Evolutionary conservation across 2,329 filamentous ascomycete species (phyloP), one percentile per base, ranked within the genome.

Genomic region (Sodiomyces alkalinus): DNA sequence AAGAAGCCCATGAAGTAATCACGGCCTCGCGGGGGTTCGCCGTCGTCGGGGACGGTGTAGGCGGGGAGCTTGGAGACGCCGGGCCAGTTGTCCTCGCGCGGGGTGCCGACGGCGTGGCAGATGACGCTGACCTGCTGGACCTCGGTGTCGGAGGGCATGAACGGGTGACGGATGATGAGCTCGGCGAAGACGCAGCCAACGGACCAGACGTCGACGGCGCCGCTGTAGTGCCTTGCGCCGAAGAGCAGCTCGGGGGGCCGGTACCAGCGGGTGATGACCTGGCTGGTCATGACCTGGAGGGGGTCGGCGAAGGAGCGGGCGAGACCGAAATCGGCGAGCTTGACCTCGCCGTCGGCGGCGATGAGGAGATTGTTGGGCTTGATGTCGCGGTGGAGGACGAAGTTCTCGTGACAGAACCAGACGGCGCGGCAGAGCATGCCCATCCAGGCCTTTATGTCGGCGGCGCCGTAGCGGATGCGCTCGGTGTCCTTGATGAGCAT

Each of bases 301-400:
- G 90, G 87, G 50, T 98, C 90, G 6, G 83, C 78, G 50, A 94
- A 94, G 35, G 68, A 72, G 37, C 90, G 67, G 5, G 90, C 90
- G 19, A 98, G 74, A 64, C 90, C 90, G 44, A 98, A 98, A 77
- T 98, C 90, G 19, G 87, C 90, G 28, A 98, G 71, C 52, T 96
- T 96, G 46, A 98, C 74, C 46, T 87, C 81, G 27, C 90, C 87
- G 48, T 93, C 81, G 22, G 82, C 80, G 14, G 85, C 85, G 43
- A 98, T 92, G 34, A 98, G 66, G 54, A 96, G 60, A 59, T 98
- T 98, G 68, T 96, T 96, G 26, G 87, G 87, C 57, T 98, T 98
- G 62, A 98, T 96, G 61, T 98, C 90, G 42, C 90, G 81, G 56
- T 98, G 90, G 17, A 98, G 66, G 12, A 98, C 72, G 43, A 79